Evolutionary conservation across 73 alveolate genomes (phyloP).

Genomic region (Breviolum minutum): DNA sequence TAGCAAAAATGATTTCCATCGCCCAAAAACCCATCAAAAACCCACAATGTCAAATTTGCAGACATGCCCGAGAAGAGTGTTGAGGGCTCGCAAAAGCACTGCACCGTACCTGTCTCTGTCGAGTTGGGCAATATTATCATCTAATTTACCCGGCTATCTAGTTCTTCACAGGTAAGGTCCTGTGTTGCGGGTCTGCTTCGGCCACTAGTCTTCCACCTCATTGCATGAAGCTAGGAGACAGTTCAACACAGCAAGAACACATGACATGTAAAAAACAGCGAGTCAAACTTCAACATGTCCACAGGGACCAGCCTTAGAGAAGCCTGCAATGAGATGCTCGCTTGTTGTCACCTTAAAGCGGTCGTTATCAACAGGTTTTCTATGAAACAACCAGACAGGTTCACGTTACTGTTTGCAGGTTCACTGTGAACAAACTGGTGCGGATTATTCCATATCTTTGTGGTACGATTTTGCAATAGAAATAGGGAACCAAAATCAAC

Average conservation of each 20-base stretch:
- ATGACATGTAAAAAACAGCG: not conserved
- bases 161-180: not conserved
- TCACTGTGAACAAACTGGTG: no score
- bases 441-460: no score
- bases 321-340: conserved; percentile 92
- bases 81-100: not conserved
- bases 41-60: not conserved
- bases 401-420: no score
- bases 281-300: not conserved
- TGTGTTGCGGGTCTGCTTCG: not conserved
- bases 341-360: conserved; percentile 39
- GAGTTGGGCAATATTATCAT: not conserved
- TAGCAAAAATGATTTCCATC: no score
- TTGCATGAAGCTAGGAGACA: not conserved
- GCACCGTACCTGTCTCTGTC: not conserved
- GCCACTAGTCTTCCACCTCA: conserved; percentile 17
- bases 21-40: no score
- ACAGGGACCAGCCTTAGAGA: conserved; percentile 38
- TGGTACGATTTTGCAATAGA: no score
- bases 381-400: no score
- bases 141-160: not conserved
- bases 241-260: not conserved
- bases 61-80: conserved; percentile 14
- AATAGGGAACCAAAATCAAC: no score
- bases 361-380: no score